Evolutionary conservation across 2,329 filamentous ascomycete genomes (phyloP), one percentile per base, ranked within the genome.

Genomic region (Penicillium sclerotiorum): DNA sequence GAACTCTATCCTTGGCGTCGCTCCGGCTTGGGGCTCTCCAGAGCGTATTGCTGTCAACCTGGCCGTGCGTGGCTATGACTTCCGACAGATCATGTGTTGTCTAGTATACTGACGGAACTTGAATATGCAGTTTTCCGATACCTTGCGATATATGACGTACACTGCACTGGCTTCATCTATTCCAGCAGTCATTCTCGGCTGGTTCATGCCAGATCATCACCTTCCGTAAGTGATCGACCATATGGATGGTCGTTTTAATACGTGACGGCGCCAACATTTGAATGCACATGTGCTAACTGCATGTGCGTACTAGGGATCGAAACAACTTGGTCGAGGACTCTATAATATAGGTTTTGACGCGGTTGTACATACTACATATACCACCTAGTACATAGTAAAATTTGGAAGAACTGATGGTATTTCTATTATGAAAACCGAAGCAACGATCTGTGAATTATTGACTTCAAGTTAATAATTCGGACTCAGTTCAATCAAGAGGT

Each of bases 1-100:
- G 51, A 72, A 78, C 53, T 78, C 75, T 1, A 79, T 80, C 44
- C 75, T 72, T 0, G 70, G 67, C 0, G 62, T 61, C 4, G 50
- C 74, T 2, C 75, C 77, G 0, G 62, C 49, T 2, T 74, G 72
- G 70, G 77, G 73, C 0, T 69, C 71, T 1, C 37, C 63, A 4
- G 67, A 77, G 38, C 60, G 76, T 17, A 64, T 52, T 6, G 75
- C 77, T 1, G 65, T 80, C n/a, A 70, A 74, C 54, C 50, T 64
- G 17, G 74, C 74, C 38, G 64, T 67, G 48, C 52, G 60, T 56
- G n/a, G 12, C 6, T 39, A 8, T 8, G 4, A 21, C 30, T 0
- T 20, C 8, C 25, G 8, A 28, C 13, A 20, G n/a, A n/a, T n/a
- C n/a, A n/a, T n/a, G n/a, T n/a, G n/a, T n/a, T n/a, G 13, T 2